phyloP scores from a whole-genome alignment of 495 filamentous ascomycete genomes.

The Podospora conica region DNA sequence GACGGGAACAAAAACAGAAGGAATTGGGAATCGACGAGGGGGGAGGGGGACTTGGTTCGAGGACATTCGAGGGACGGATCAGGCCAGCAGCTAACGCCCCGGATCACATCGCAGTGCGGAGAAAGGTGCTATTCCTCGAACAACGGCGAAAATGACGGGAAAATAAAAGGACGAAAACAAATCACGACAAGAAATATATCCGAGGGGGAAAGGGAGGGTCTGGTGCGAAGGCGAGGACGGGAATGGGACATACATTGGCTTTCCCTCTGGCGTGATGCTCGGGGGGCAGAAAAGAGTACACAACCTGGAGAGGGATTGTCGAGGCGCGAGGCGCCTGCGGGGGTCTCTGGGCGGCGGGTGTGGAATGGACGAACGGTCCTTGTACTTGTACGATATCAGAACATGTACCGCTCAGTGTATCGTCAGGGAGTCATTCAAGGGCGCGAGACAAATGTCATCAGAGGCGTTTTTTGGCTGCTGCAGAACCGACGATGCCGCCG shows the following conservation, averaged over 20 bases:
- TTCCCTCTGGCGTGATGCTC: neutral
- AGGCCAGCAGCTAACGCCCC: neutral
- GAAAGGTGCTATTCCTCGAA: conserved; percentile 89
- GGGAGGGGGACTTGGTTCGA: neutral
- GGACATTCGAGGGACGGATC: neutral
- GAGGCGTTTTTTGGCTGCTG: neutral
- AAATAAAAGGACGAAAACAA: neutral
- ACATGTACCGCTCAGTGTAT: neutral
- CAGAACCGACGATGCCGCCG: neutral
- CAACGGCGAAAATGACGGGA: conserved; percentile 55
- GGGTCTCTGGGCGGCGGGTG: neutral
- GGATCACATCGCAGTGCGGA: conserved; percentile 51
- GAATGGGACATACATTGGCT: neutral
- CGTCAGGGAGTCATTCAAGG: neutral
- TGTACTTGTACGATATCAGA: neutral
- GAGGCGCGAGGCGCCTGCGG: neutral
- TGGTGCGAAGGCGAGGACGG: neutral
- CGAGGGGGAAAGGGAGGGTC: neutral
- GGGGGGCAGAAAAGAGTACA: neutral
- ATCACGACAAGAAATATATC: neutral
- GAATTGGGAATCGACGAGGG: neutral
- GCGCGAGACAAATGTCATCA: neutral
- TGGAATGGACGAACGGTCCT: neutral
- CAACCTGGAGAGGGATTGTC: neutral
- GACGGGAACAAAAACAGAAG: neutral